Evolutionary conservation across 2,329 filamentous ascomycete species (phyloP).

Genomic region (Trichoderma arundinaceum): DNA sequence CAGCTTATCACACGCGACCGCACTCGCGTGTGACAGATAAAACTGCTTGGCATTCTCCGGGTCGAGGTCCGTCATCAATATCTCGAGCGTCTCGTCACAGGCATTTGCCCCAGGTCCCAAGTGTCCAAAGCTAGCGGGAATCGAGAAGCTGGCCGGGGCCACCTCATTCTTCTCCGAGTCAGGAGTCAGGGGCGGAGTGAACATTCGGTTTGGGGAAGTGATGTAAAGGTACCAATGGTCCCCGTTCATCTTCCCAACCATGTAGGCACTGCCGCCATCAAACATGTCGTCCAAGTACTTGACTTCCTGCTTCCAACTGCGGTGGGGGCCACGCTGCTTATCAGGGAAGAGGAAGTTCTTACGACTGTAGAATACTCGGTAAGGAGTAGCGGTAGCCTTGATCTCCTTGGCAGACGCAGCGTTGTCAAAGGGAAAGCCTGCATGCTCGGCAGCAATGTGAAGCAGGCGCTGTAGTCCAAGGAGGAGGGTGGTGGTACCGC

Average conservation of each 20-base stretch:
- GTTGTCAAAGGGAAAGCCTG: constrained; percentile 85
- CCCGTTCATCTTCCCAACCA: constrained; percentile 99
- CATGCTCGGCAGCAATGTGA: constrained; percentile 85
- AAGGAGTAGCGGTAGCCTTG: constrained; percentile 80
- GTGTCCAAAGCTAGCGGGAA: constrained; percentile 55
- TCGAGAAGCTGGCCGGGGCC: constrained; percentile 54
- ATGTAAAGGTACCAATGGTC: constrained; percentile 99
- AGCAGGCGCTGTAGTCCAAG: constrained; percentile 88
- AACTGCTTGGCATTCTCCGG: constrained; percentile 73
- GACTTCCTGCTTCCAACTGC: constrained; percentile 97
- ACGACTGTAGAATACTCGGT: constrained; percentile 97
- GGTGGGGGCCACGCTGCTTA: constrained; percentile 90
- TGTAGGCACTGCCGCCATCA: constrained; percentile 91
- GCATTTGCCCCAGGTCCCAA: constrained; percentile 53
- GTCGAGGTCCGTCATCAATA: constrained; percentile 75
- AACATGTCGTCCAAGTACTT: constrained; percentile 92
- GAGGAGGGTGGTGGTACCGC: constrained; percentile 92
- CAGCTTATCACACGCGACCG: constrained; percentile 82
- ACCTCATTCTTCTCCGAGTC: constrained; percentile 51
- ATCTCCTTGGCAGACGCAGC: constrained; percentile 69
- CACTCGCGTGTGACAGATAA: constrained; percentile 76
- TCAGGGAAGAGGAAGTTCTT: constrained; percentile 98
- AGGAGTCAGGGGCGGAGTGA: constrained; percentile 85
- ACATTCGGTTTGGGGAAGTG: constrained; percentile 78
- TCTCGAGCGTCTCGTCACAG: constrained; percentile 77